Conservation (phyloP, 306 rosid species). For the Cucurbita pepo region DNA sequence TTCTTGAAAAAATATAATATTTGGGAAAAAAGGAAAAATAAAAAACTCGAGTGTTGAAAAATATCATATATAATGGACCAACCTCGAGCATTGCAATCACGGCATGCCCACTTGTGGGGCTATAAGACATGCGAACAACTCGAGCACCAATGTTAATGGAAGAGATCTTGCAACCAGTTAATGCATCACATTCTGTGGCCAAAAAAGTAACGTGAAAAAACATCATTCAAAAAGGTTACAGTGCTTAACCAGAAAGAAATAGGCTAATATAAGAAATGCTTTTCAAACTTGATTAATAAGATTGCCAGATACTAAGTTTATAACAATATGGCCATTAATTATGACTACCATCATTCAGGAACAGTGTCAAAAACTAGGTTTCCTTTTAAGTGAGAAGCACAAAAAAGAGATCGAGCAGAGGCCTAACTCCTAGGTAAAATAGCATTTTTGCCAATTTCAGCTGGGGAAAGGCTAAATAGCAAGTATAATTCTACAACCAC, state of each 20-base stretch:
- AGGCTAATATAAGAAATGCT: background rate
- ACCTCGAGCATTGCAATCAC: slow-evolving; percentile 86
- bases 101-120: slow-evolving; percentile 79
- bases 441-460: background rate
- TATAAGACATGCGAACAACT: slow-evolving; percentile 82
- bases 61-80: slow-evolving; percentile 2
- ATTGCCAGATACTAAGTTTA: background rate
- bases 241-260: background rate
- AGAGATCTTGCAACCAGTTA: slow-evolving; percentile 85
- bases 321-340: background rate
- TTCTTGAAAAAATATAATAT: background rate
- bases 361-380: background rate
- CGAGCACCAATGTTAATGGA: slow-evolving; percentile 84
- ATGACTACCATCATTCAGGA: background rate
- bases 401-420: background rate
- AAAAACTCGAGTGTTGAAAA: background rate
- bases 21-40: background rate
- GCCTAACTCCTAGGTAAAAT: background rate
- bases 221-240: background rate
- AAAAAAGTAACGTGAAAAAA: background rate
- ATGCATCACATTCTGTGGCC: slow-evolving; percentile 71
- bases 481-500: background rate
- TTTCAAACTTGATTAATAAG: background rate
- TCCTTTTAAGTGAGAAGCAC: background rate
- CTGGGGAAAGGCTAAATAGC: background rate